Percentiles rank a stretch among this genome's conserved stretches.
Evolutionary conservation across 306 rosid genomes (phyloP).

Genomic region (Dalbergia oliveri): DNA sequence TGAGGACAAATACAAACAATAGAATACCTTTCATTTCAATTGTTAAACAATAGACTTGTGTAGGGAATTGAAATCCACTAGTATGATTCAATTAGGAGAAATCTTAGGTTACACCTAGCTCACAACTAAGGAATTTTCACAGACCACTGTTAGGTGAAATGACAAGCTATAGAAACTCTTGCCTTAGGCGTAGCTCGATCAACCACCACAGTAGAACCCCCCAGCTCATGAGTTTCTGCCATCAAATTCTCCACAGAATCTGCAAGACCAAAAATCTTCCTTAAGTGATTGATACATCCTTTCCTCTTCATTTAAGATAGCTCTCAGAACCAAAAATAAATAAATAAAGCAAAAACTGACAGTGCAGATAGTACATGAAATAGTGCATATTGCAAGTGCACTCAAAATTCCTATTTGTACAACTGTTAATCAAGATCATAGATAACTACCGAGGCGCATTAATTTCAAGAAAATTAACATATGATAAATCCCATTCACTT

Average conservation of each 20-base stretch:
- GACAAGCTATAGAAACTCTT: conserved; percentile 51
- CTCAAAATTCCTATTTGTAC: conserved; percentile 9
- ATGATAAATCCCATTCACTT: conserved; percentile 6
- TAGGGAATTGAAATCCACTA: conserved; percentile 18
- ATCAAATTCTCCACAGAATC: conserved; percentile 93
- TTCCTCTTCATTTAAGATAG: conserved; percentile 1
- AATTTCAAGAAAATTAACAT: background rate
- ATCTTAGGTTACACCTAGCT: background rate
- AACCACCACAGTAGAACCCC: conserved; percentile 91
- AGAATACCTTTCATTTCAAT: background rate
- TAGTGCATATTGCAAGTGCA: background rate
- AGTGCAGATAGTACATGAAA: background rate
- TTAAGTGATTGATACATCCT: conserved; percentile 32
- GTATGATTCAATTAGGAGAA: conserved; percentile 8
- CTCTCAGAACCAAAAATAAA: background rate
- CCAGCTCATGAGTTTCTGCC: conserved; percentile 92
- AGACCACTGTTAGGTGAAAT: conserved; percentile 16
- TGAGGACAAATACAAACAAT: background rate
- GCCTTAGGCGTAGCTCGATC: conserved; percentile 99
- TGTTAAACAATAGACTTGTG: background rate
- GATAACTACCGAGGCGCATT: background rate
- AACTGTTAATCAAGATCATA: background rate
- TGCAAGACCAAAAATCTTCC: conserved; percentile 53
- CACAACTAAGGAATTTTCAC: conserved; percentile 18
- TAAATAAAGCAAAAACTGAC: background rate